Percentiles rank a stretch among this genome's conserved stretches.
Evolutionary conservation across 306 rosid species (phyloP).

Genomic region (Prunus persica): Prunus_persica_NCBIv2 NC_034013.1:9329501-9330000

Average conservation of each 20-base stretch:
- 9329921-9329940: neutral
- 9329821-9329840: neutral
- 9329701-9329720: neutral
- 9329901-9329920: neutral
- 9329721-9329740: slow-evolving; percentile 8
- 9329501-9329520: slow-evolving; percentile 9
- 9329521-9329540: neutral
- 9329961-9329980: neutral
- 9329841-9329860: neutral
- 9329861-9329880: neutral
- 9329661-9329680: neutral
- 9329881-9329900: neutral
- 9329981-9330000: neutral
- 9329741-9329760: neutral
- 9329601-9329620: neutral
- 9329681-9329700: neutral
- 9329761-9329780: neutral
- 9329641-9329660: neutral
- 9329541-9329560: neutral
- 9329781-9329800: neutral
- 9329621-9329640: neutral
- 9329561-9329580: neutral
- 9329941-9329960: neutral
- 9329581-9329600: neutral
- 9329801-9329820: neutral